These are phyloP conservation scores for Mycena vitilis DNA, from an alignment of 768 basidiomycete species.

Conservation along the genomic window DNA sequence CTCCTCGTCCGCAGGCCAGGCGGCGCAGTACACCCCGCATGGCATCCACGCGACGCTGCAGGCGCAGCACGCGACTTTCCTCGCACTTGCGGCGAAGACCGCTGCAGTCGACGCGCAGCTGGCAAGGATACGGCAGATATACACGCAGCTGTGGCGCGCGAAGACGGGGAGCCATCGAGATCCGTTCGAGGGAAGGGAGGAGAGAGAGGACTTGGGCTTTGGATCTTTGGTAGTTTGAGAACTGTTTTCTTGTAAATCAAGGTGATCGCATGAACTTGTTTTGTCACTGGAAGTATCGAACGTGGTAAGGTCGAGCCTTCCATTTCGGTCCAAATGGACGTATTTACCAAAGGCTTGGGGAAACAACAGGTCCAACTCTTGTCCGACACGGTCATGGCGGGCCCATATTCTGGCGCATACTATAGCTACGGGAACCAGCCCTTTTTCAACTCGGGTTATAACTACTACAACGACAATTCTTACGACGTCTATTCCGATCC, in stretches of 20 bases:
- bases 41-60: constrained; percentile 81
- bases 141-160: constrained; percentile 82
- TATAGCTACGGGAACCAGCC: constrained; percentile 20
- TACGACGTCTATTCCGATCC: background rate
- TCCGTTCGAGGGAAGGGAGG: constrained; percentile 71
- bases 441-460: constrained; percentile 14
- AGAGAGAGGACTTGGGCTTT: constrained; percentile 58
- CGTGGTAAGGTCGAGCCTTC: no score
- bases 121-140: constrained; percentile 79
- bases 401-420: constrained; percentile 13
- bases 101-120: constrained; percentile 80
- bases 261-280: no score
- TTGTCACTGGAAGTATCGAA: no score
- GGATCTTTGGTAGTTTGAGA: constrained; percentile 25
- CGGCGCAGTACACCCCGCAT: constrained; percentile 78
- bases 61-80: constrained; percentile 82
- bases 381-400: background rate
- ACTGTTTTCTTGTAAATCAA: no score
- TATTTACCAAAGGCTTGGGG: no score
- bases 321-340: background rate
- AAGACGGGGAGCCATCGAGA: constrained; percentile 87
- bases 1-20: constrained; percentile 70
- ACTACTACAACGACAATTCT: constrained; percentile 6
- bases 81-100: constrained; percentile 81
- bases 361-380: no score